These are phyloP conservation scores for Aphanomyces invadans DNA, from an alignment of 352 stramenopile species.

Conservation along the genomic window DNA sequence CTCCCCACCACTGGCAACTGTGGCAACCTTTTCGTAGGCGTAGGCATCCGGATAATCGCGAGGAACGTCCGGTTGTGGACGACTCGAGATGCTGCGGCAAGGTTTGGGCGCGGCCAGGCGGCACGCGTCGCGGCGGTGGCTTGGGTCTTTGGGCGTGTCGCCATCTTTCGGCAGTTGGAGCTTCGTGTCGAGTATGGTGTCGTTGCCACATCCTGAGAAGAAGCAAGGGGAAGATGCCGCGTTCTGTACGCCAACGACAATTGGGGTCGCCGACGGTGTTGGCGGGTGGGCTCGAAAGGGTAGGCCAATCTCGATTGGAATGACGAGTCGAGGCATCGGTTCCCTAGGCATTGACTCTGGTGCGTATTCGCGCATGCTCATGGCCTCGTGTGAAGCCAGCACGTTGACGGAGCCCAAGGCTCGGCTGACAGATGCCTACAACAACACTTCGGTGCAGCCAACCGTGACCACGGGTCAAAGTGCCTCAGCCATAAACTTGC, in stretches of 20 bases:
- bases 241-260: conserved; percentile 66
- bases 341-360: conserved; percentile 74
- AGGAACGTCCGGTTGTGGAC: no score
- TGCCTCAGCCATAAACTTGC: neutral
- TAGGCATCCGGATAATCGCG: neutral
- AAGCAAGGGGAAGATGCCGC: conserved; percentile 81
- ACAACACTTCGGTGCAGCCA: no score
- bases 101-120: neutral
- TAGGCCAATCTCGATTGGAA: no score
- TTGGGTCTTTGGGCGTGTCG: neutral
- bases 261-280: conserved; percentile 82
- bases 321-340: no score
- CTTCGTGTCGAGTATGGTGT: conserved; percentile 14
- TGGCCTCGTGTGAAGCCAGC: conserved; percentile 33
- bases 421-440: conserved; percentile 61
- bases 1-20: neutral
- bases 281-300: conserved; percentile 82
- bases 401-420: conserved; percentile 48
- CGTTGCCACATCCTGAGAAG: conserved; percentile 77
- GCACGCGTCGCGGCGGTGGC: neutral
- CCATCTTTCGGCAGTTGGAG: conserved; percentile 7
- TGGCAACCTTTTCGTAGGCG: neutral
- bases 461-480: no score
- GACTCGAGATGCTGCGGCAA: neutral
- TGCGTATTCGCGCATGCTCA: conserved; percentile 80